Conservation (phyloP, 805 yeast species). For the Candida coquimbonensis region DNA sequence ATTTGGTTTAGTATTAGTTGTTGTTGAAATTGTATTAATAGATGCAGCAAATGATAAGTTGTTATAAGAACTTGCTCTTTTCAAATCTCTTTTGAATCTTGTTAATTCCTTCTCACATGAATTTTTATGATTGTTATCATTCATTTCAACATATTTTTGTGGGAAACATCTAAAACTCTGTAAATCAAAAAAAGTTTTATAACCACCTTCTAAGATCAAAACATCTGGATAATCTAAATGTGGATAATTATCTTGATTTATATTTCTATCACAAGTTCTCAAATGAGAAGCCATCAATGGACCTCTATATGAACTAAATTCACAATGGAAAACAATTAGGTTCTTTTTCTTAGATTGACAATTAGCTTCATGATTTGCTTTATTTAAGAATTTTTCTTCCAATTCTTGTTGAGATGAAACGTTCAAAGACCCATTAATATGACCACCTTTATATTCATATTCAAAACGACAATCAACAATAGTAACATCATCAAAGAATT, state of each 20-base stretch:
- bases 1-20: not conserved
- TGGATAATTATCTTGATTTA: conserved; percentile 75
- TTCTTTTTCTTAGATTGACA: conserved; percentile 26
- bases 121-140: conserved; percentile 46
- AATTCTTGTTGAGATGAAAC: conserved; percentile 63
- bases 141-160: conserved; percentile 81
- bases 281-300: conserved; percentile 87
- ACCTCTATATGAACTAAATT: conserved; percentile 88
- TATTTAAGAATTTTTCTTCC: conserved; percentile 43
- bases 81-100: conserved; percentile 41
- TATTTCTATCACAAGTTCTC: conserved; percentile 71
- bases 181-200: conserved; percentile 63
- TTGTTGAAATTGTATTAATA: conserved; percentile 3
- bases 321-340: conserved; percentile 86
- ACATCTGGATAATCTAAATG: conserved; percentile 81
- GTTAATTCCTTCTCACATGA: conserved; percentile 49
- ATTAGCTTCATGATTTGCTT: conserved; percentile 2
- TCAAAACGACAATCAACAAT: conserved; percentile 88
- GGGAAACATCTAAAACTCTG: conserved; percentile 61
- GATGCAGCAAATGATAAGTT: conserved; percentile 20
- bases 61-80: conserved; percentile 31
- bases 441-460: conserved; percentile 92
- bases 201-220: conserved; percentile 86
- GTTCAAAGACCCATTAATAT: conserved; percentile 77
- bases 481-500: conserved; percentile 34